Base-by-base conservation (phyloP, 371 early-diverging fungal genomes). In the Parasitella parasitica region DNA sequence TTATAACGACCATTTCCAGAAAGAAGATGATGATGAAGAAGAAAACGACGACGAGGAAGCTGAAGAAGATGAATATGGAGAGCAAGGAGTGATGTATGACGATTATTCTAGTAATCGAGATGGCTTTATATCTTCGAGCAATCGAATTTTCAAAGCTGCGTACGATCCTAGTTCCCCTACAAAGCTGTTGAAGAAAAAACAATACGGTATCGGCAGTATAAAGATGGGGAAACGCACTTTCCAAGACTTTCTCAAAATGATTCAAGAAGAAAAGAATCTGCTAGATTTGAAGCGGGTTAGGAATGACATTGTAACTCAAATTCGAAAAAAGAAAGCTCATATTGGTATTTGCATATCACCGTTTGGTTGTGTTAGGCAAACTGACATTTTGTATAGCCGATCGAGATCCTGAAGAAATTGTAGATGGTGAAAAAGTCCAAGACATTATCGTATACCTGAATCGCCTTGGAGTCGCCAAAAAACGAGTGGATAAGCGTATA, bases 381-480 rank as follows among this genome's bases (percentile, higher is more conserved):
- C 18, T 7, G 15, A 16, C 7, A 15, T 18, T 8, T 35, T 37
- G 15, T 27, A 48, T 84, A 73, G 87, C 72, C 59, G 88, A 86
- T 52, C 77, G 85, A 38, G 84, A 82, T 59, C 81, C 84, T 35
- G 86, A 87, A 61, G 93, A 93, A 51, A 80, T 90, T 13, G 81
- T 95, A 26, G 86, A 94, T 57, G 94, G 95, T 6, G 84, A 87
- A 71, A 86, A 86, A 30, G 95, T 94, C n/a, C 72, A 84, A 37
- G 91, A 91, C 50, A 77, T 91, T 8, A 73, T 84, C 4, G 77
- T 83, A 0, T 93, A 92, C 63, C 72, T 94, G 38, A 91, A 89
- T 59, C 77, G 87, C 3, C 82, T 95, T 11, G 77, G 85, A 20
- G 70, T 83, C n/a, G 94, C 94, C 5, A 87, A 84, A 64, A 84